These are phyloP conservation scores for Globisporangium splendens DNA, from an alignment of 352 stramenopile species.

Conservation along the genomic window DNA sequence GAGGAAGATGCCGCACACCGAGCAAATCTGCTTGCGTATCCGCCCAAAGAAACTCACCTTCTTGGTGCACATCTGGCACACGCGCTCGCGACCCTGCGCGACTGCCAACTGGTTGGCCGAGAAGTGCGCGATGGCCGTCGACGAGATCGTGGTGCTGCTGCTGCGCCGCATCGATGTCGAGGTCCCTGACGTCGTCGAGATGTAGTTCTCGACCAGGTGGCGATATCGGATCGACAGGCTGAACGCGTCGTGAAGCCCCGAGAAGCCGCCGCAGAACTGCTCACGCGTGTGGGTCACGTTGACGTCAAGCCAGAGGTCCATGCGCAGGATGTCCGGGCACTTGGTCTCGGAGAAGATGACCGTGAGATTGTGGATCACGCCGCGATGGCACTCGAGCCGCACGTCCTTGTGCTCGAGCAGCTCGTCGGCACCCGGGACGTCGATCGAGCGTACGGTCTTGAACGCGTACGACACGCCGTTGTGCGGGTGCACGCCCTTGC, in stretches of 20 bases:
- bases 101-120: constrained; percentile 22
- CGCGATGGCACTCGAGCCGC: constrained; percentile 44
- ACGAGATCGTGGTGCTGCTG: constrained; percentile 15
- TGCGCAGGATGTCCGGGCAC: constrained; percentile 50
- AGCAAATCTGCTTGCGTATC: constrained; percentile 62
- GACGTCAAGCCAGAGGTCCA: constrained; percentile 71
- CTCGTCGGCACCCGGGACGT: constrained; percentile 33
- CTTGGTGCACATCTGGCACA: constrained; percentile 66
- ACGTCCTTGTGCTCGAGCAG: constrained; percentile 42
- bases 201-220: constrained; percentile 49
- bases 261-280: constrained; percentile 55
- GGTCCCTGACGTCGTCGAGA: constrained; percentile 12
- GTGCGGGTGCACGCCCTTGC: constrained; percentile 40
- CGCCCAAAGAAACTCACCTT: constrained; percentile 52
- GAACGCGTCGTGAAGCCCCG: constrained; percentile 63
- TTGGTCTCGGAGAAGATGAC: constrained; percentile 58
- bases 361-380: constrained; percentile 55
- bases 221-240: constrained; percentile 64
- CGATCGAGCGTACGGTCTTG: constrained; percentile 52
- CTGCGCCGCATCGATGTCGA: neutral
- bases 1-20: constrained; percentile 59
- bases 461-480: constrained; percentile 46
- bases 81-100: constrained; percentile 37
- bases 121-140: constrained; percentile 20
- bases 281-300: constrained; percentile 51